Evolutionary conservation across 2,329 filamentous ascomycete species (phyloP), one percentile per base, ranked within the genome.

Genomic region (Phyllosticta citriasiana): DNA sequence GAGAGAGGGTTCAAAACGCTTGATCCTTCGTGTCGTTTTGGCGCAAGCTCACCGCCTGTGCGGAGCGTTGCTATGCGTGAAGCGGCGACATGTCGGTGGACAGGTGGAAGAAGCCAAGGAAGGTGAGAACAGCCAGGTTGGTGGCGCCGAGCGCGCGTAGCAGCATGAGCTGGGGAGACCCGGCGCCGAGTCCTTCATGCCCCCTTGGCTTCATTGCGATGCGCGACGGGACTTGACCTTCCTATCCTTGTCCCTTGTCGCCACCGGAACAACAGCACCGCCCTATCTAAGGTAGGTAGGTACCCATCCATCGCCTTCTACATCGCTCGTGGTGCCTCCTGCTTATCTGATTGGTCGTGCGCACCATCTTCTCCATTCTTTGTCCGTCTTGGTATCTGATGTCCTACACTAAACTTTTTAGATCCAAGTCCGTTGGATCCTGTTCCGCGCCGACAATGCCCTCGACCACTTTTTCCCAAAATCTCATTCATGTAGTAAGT

Each of bases 401-500:
- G 14, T n/a, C 14, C 40, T 47, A 22, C 19, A 22, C 19, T 22
- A 22, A 47, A 47, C 40, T 47, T 47, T 47, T 47, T 40, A 40
- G n/a, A n/a, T 6, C 14, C 40, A 47, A 47, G 40, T 47, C 40
- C 40, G 14, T 47, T 47, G 40, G 40, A 47, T 16, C 40, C 14
- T 47, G 40, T n/a, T 16, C 55, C 24, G 26, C 59, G 47, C 59
- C 53, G 19, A 50, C 55, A 61, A 57, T 53, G 59, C 59, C 57
- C 52, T 57, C 51, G 27, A 19, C 27, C 19, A 8, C 33, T 27
- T 53, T 40, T 55, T 26, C 59, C 53, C 19, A 60, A 35, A 47
- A 35, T 33, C 53, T 24, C 47, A 57, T 57, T 57, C 55, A 50
- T 53, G 40, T 54, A 26, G 56, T 53, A 61, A 61, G 50, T 61